phyloP scores from a whole-genome alignment of 306 rosid genomes.

The Rosa chinensis region DNA sequence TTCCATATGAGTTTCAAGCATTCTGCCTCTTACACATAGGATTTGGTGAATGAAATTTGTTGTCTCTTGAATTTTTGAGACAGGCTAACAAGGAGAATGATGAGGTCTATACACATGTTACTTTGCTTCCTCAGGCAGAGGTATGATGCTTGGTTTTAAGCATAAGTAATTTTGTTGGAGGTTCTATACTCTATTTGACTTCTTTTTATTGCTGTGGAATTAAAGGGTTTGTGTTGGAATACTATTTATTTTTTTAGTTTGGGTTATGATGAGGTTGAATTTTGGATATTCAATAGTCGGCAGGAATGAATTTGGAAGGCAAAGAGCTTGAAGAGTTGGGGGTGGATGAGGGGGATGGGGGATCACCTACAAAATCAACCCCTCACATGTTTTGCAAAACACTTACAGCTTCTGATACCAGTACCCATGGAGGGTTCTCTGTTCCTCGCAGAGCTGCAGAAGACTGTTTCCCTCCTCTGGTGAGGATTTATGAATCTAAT shows the following conservation, averaged over 20 bases:
- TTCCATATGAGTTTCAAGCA: slow-evolving; percentile 15
- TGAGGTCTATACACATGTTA: slow-evolving; percentile 88
- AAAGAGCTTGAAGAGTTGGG: slow-evolving; percentile 67
- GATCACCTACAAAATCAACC: slow-evolving; percentile 71
- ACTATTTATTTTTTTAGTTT: neutral
- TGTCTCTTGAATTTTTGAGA: slow-evolving; percentile 18
- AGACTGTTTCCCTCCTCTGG: slow-evolving; percentile 98
- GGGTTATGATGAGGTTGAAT: slow-evolving; percentile 22
- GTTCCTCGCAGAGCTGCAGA: slow-evolving; percentile 99
- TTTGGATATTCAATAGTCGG: slow-evolving; percentile 47
- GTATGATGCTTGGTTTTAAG: slow-evolving; percentile 37
- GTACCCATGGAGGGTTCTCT: slow-evolving; percentile 97
- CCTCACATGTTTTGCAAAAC: slow-evolving; percentile 99
- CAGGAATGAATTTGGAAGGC: slow-evolving; percentile 52
- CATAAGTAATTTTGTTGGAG: slow-evolving; percentile 3
- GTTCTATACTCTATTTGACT: neutral
- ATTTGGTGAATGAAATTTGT: slow-evolving; percentile 13
- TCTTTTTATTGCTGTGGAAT: slow-evolving; percentile 25
- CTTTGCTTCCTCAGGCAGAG: slow-evolving; percentile 83
- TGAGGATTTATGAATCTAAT: slow-evolving; percentile 27
- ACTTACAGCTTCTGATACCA: slow-evolving; percentile 95
- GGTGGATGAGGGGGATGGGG: slow-evolving; percentile 66
- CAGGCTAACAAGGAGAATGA: slow-evolving; percentile 98
- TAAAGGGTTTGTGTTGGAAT: slow-evolving; percentile 16
- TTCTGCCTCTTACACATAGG: slow-evolving; percentile 7